Percentiles rank a stretch among this genome's conserved stretches.
phyloP scores from a whole-genome alignment of 768 basidiomycete genomes.

The Crepidotus variabilis region DNA sequence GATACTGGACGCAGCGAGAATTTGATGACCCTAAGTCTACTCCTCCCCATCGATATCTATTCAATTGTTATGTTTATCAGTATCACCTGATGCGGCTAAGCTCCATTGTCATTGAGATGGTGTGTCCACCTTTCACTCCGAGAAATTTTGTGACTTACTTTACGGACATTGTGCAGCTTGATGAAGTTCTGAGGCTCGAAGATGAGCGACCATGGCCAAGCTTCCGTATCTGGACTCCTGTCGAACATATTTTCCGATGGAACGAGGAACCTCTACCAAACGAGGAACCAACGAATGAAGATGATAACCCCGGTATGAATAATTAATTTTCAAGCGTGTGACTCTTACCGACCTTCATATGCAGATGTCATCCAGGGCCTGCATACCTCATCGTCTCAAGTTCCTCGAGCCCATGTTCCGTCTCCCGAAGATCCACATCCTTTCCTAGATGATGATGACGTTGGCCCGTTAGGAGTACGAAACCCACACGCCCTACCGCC shows the following conservation, averaged over 20 bases:
- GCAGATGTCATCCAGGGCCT: constrained; percentile 54
- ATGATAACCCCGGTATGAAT: constrained; percentile 65
- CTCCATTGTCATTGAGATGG: constrained; percentile 36
- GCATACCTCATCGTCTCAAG: constrained; percentile 20
- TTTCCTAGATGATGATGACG: constrained; percentile 30
- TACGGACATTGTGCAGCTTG: constrained; percentile 42
- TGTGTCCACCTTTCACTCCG: constrained; percentile 14
- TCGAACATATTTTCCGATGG: constrained; percentile 36
- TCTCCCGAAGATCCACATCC: background rate
- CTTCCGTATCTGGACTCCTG: constrained; percentile 58
- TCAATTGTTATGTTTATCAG: constrained; percentile 74
- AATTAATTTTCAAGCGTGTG: background rate
- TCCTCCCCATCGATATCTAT: constrained; percentile 66
- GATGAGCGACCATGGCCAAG: constrained; percentile 27
- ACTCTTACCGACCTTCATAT: background rate
- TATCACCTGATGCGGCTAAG: constrained; percentile 44
- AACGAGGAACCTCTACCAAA: constrained; percentile 44
- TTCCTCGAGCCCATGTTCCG: background rate
- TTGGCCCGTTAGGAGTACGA: constrained; percentile 52
- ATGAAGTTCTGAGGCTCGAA: constrained; percentile 54
- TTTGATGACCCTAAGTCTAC: constrained; percentile 19
- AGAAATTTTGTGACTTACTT: background rate
- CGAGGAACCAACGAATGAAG: constrained; percentile 42
- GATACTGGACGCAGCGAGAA: constrained; percentile 11
- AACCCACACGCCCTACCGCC: constrained; percentile 79